Conservation (phyloP, 2,329 filamentous ascomycete species). For the Alternaria triticimaculans region DNA sequence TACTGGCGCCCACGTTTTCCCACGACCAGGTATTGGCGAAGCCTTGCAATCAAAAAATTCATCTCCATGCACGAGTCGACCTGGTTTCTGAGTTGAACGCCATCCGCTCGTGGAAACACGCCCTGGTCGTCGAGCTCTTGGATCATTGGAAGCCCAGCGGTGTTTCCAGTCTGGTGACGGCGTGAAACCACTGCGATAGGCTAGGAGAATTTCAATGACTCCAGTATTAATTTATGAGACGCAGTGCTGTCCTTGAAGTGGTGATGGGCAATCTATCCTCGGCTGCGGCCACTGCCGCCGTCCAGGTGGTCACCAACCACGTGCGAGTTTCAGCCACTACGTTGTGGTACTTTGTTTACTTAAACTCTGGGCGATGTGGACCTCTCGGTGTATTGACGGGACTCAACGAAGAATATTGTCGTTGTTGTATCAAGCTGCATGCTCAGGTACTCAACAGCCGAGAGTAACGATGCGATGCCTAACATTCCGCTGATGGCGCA, state of each 20-base stretch:
- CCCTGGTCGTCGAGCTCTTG: conserved; percentile 2
- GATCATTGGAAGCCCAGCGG: background rate
- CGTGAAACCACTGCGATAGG: conserved; percentile 10
- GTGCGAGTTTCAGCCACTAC: conserved; percentile 4
- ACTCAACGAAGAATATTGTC: background rate
- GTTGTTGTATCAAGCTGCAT: background rate
- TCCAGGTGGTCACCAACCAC: conserved; percentile 1
- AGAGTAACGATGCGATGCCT: background rate
- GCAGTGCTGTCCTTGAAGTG: background rate
- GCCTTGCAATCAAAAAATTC: conserved; percentile 12
- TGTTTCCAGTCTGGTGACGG: conserved; percentile 15
- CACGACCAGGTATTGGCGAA: background rate
- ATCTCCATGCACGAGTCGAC: conserved; percentile 9
- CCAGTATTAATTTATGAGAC: conserved; percentile 11
- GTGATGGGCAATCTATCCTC: conserved; percentile 13
- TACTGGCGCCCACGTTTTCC: conserved; percentile 1
- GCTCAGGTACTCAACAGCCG: background rate
- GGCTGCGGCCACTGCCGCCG: conserved; percentile 4
- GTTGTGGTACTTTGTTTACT: conserved; percentile 2
- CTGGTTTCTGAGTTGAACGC: conserved; percentile 7
- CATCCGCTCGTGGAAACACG: background rate
- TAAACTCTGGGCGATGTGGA: conserved; percentile 1
- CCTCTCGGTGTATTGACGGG: background rate
- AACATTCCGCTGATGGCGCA: background rate
- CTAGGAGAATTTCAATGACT: background rate